Evolutionary conservation across 306 rosid genomes (phyloP).

Genomic region (Cucurbita moschata): DNA sequence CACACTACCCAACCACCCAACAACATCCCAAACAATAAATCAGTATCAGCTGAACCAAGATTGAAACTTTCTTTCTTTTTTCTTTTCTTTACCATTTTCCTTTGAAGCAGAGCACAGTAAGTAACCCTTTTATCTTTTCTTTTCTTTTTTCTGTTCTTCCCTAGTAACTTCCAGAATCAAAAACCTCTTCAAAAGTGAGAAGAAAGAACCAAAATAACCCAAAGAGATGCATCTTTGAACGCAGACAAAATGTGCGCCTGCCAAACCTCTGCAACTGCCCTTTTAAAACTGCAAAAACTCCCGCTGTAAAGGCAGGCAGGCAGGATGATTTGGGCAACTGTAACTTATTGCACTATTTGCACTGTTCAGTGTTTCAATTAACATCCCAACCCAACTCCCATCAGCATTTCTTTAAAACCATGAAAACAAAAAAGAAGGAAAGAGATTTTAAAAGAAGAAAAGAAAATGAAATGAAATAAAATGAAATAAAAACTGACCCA

Average conservation of each 20-base stretch:
- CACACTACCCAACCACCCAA: no score
- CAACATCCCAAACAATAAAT: not conserved
- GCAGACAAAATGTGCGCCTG: conserved; percentile 63
- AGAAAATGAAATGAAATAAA: conserved; percentile 4
- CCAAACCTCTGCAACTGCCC: conserved; percentile 40
- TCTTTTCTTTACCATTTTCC: conserved; percentile 9
- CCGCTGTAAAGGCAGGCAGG: conserved; percentile 32
- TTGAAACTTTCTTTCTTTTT: conserved; percentile 12
- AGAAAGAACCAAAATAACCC: conserved; percentile 61
- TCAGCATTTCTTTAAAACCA: conserved; percentile 28
- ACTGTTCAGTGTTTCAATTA: conserved; percentile 32
- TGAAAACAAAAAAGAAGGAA: conserved; percentile 23
- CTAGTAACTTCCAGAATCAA: conserved; percentile 46
- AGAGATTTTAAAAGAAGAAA: not conserved
- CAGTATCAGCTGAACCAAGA: not conserved
- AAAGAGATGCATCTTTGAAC: conserved; percentile 49
- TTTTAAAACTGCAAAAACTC: conserved; percentile 18
- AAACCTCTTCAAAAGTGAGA: conserved; percentile 5
- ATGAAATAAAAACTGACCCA: conserved; percentile 40
- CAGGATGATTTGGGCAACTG: conserved; percentile 58
- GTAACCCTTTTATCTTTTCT: not conserved
- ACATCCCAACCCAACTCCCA: conserved; percentile 42
- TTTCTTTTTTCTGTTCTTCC: not conserved
- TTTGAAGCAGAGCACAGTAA: not conserved
- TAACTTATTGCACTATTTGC: conserved; percentile 91